phyloP scores from a whole-genome alignment of 768 basidiomycete genomes.

The Phanerochaete carnosa region DNA sequence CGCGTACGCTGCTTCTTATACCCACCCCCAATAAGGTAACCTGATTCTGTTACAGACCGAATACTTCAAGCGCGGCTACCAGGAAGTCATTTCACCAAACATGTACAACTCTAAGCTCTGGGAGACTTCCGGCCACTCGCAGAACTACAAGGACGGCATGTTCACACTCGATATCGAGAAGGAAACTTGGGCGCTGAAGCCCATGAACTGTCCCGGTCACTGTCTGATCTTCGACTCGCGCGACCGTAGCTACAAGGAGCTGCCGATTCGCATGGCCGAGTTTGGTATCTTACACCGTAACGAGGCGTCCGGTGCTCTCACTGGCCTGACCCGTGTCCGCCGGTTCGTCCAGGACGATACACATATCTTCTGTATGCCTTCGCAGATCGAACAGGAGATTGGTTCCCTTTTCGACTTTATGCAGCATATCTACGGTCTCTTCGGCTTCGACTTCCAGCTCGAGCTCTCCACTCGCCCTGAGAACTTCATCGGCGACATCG shows the following conservation, averaged over 20 bases:
- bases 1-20: slow-evolving; percentile 51
- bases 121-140: slow-evolving; percentile 98
- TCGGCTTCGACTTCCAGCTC: slow-evolving; percentile 92
- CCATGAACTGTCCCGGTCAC: slow-evolving; percentile 99
- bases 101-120: slow-evolving; percentile 96
- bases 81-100: slow-evolving; percentile 98
- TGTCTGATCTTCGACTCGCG: slow-evolving; percentile 93
- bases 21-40: background rate
- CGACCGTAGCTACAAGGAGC: slow-evolving; percentile 91
- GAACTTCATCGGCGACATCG: slow-evolving; percentile 84
- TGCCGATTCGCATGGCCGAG: slow-evolving; percentile 97
- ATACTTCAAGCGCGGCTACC: slow-evolving; percentile 94
- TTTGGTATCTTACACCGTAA: slow-evolving; percentile 98
- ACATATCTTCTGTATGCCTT: slow-evolving; percentile 96
- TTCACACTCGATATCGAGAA: slow-evolving; percentile 93
- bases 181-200: slow-evolving; percentile 93
- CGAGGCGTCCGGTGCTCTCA: slow-evolving; percentile 92
- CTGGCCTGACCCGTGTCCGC: slow-evolving; percentile 89
- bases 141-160: slow-evolving; percentile 98
- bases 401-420: slow-evolving; percentile 90
- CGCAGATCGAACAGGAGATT: slow-evolving; percentile 87
- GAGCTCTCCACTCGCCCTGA: slow-evolving; percentile 96
- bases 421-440: slow-evolving; percentile 87
- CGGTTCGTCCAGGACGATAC: slow-evolving; percentile 98
- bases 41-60: slow-evolving; percentile 52